Percentiles rank a stretch among this genome's conserved stretches.
Conservation (phyloP, 345 rosid species). For the Pistacia atlantica region DNA sequence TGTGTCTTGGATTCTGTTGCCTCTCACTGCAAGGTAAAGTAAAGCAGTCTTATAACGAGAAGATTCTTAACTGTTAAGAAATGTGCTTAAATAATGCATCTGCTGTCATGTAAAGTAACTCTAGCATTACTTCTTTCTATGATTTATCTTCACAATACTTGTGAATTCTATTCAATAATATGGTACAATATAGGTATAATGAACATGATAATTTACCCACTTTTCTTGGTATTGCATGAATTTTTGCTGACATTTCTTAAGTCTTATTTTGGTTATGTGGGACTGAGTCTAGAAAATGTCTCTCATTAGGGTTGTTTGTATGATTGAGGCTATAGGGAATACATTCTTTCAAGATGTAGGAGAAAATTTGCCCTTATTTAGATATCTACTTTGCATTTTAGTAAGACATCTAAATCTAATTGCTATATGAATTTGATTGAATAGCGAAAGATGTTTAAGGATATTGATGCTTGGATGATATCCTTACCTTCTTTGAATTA, state of each 20-base stretch:
- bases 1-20: constrained; percentile 45
- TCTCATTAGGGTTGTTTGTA: not conserved
- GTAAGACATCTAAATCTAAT: not conserved
- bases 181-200: not conserved
- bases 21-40: constrained; percentile 59
- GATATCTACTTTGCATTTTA: not conserved
- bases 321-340: not conserved
- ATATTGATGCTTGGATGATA: not conserved
- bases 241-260: not conserved
- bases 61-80: not conserved
- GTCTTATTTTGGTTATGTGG: not conserved
- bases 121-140: not conserved
- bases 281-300: not conserved
- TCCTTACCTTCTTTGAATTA: not conserved
- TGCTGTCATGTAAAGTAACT: not conserved
- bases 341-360: not conserved
- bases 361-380: not conserved
- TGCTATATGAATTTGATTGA: not conserved
- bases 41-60: not conserved
- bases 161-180: not conserved
- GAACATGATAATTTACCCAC: not conserved
- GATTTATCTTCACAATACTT: not conserved
- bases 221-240: not conserved
- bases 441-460: not conserved
- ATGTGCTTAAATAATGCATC: not conserved